Conservation (phyloP, 1,139 yeast species). For the Zygosaccharomyces sapae region DNA sequence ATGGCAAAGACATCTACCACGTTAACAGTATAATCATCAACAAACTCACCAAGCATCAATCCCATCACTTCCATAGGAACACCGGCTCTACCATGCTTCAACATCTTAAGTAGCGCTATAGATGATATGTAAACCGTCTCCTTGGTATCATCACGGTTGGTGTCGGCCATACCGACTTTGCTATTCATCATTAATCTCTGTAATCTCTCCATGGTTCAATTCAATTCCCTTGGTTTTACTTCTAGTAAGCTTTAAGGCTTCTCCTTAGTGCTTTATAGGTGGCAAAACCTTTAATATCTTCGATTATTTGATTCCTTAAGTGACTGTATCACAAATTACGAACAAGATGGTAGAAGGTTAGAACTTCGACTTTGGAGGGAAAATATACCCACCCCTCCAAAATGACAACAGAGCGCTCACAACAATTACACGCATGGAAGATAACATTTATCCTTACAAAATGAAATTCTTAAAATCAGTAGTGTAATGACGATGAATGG, state of each 20-base stretch:
- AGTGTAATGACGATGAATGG: background rate
- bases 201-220: slow-evolving; percentile 59
- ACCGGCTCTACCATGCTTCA: slow-evolving; percentile 97
- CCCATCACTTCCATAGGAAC: slow-evolving; percentile 99
- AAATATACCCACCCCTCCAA: background rate
- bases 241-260: too few relatives aligned
- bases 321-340: background rate
- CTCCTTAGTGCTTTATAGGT: background rate
- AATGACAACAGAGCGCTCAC: background rate
- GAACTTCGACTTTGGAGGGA: background rate
- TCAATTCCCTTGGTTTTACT: background rate
- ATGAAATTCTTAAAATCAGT: background rate
- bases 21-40: slow-evolving; percentile 94
- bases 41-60: slow-evolving; percentile 95
- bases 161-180: slow-evolving; percentile 56
- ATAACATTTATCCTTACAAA: background rate
- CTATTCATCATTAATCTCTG: slow-evolving; percentile 62
- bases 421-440: too few relatives aligned
- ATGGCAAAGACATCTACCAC: slow-evolving; percentile 98
- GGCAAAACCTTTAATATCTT: background rate
- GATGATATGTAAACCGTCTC: slow-evolving; percentile 97
- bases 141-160: slow-evolving; percentile 82
- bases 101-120: slow-evolving; percentile 89
- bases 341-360: background rate
- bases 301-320: background rate